Base-by-base conservation (phyloP, 192 early-diverging fungal species). In the Geranomyces variabilis region DNA sequence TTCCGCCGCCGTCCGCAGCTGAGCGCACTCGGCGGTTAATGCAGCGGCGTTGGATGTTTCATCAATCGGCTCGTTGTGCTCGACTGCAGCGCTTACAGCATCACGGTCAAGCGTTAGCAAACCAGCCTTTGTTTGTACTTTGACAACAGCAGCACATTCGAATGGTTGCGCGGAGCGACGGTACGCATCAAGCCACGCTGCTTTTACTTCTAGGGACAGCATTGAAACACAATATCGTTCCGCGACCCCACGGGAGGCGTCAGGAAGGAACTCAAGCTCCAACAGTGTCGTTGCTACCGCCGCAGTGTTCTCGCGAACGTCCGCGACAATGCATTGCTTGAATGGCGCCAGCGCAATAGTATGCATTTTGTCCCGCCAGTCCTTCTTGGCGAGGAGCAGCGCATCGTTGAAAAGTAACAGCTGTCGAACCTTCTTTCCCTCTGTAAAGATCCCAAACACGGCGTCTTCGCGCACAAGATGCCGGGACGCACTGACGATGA, bases 351-450 rank as follows among this genome's bases (percentile, higher is more conserved):
- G 79, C 49, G 84, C 80, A 49, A 86, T 66, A 5, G 83, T 66
- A 44, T 82, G 85, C 21, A 72, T 63, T 55, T 86, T 86, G 63
- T 78, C 77, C 69, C 79, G 51, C 85, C 85, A 86, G 65, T 86
- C 85, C 47, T 80, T 80, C 21, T 79, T 22, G 26, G 85, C 78
- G 0, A 81, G 19, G 6, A 86, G 76, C 3, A 86, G 28, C 48
- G 80, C 36, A 51, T 86, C 85, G 68, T 86, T 86, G 77, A 86
- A 86, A 22, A 86, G 36, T 57, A 84, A 80, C 13, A 86, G 72
- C 33, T 69, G 60, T 8, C 85, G 74, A 1, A 71, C 46, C 53
- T 82, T 83, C 56, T 57, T 71, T 30, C 43, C 66, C 6, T 71
- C 74, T 1, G 28, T 46, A 22, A 66, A 46, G 4, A 19, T 28